phyloP scores from a whole-genome alignment of 495 filamentous ascomycete species.

The Penicillium diatomitis region DNA sequence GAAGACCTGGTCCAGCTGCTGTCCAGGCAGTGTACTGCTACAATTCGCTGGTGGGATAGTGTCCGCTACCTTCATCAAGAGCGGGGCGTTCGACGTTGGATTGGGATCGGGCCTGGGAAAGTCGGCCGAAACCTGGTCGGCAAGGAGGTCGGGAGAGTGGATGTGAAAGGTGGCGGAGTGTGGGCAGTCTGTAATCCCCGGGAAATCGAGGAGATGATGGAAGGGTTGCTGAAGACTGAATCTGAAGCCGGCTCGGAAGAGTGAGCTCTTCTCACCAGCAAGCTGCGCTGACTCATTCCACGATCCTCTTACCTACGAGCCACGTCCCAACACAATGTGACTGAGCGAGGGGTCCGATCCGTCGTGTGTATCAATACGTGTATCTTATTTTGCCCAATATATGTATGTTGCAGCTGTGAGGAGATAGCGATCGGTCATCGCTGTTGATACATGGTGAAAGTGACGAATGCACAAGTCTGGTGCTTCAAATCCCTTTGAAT shows the following conservation, averaged over 20 bases:
- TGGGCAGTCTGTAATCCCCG: conserved; percentile 83
- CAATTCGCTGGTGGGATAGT: conserved; percentile 88
- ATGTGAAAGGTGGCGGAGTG: conserved; percentile 77
- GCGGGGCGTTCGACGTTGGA: conserved; percentile 72
- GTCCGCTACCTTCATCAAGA: conserved; percentile 85
- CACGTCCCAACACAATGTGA: too few species aligned
- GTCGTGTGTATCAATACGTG: too few species aligned
- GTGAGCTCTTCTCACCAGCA: too few species aligned
- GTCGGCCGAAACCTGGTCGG: conserved; percentile 91
- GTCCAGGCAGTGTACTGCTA: conserved; percentile 73
- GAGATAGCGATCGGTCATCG: too few species aligned
- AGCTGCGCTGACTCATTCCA: too few species aligned
- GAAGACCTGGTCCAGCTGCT: conserved; percentile 67
- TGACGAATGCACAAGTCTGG: too few species aligned
- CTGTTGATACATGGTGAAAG: too few species aligned
- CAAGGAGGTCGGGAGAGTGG: conserved; percentile 83
- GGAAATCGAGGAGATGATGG: conserved; percentile 70
- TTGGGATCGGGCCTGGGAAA: conserved; percentile 91
- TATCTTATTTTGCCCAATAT: too few species aligned
- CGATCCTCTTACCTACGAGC: too few species aligned
- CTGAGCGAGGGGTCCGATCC: too few species aligned
- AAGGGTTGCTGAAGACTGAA: conserved; percentile 67
- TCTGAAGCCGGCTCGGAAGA: conserved; percentile 17
- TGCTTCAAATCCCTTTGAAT: neutral
- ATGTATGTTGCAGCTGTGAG: too few species aligned